phyloP scores from a whole-genome alignment of 2,329 filamentous ascomycete genomes.

The Hypoxylon sp. region DNA sequence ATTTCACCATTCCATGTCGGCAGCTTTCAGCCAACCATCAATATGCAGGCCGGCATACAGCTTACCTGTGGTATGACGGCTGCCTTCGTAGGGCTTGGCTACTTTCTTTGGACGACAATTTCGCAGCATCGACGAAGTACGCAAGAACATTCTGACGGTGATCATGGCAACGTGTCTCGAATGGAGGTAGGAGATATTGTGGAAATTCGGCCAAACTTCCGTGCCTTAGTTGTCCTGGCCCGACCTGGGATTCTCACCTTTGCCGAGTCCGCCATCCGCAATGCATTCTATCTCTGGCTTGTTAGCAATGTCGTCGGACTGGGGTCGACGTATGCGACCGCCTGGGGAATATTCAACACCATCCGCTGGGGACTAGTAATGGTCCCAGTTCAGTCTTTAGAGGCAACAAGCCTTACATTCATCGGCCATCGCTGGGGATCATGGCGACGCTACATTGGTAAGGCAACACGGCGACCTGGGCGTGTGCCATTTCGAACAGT shows the following conservation, averaged over 20 bases:
- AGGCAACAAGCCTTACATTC: constrained; percentile 75
- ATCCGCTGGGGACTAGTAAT: constrained; percentile 82
- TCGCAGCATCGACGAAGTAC: constrained; percentile 37
- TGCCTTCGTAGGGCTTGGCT: constrained; percentile 69
- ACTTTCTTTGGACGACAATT: constrained; percentile 68
- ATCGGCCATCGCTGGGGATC: constrained; percentile 76
- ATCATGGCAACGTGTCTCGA: neutral
- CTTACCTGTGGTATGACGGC: constrained; percentile 72
- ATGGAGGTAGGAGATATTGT: constrained; percentile 21
- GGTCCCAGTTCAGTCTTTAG: constrained; percentile 78
- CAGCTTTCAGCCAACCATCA: constrained; percentile 68
- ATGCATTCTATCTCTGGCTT: constrained; percentile 79
- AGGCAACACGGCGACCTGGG: constrained; percentile 36
- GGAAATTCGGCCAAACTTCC: constrained; percentile 57
- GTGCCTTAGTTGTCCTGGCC: constrained; percentile 65
- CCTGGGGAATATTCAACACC: constrained; percentile 81
- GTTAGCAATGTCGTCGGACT: constrained; percentile 75
- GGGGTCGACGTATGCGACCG: constrained; percentile 76
- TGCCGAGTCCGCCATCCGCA: constrained; percentile 75
- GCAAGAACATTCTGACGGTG: constrained; percentile 11
- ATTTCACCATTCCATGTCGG: constrained; percentile 76
- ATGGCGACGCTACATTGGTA: constrained; percentile 55
- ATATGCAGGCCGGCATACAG: constrained; percentile 74
- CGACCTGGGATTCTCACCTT: constrained; percentile 73
- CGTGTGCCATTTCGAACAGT: constrained; percentile 25